A percentile compares a stretch with the other conserved stretches of the same genome.
Evolutionary conservation across 2,329 filamentous ascomycete species (phyloP).

Genomic region (Fragosphaeria purpurea): DNA sequence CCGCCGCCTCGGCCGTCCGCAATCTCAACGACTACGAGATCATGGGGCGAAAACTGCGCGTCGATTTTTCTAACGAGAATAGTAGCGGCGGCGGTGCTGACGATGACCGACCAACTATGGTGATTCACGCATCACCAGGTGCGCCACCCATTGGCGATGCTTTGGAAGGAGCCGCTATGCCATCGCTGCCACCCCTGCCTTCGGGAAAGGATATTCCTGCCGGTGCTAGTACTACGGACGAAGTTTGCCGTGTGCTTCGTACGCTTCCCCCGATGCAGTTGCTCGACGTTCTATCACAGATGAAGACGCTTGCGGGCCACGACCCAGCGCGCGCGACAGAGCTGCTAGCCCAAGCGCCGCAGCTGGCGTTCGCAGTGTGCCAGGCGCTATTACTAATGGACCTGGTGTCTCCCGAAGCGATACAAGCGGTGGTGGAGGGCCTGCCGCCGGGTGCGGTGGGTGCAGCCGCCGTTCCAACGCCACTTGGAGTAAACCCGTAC

Average conservation of each 20-base stretch:
- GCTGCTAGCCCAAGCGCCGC: conserved; percentile 77
- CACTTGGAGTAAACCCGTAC: neutral
- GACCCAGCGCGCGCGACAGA: conserved; percentile 80
- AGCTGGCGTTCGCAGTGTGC: conserved; percentile 90
- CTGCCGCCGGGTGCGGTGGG: too few species aligned
- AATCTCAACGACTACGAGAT: conserved; percentile 94
- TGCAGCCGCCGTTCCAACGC: neutral
- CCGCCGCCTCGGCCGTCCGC: conserved; percentile 84
- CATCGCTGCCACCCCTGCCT: conserved; percentile 65
- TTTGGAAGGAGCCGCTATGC: conserved; percentile 19
- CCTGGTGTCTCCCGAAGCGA: conserved; percentile 74
- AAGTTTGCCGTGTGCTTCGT: conserved; percentile 83
- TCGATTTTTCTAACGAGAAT: conserved; percentile 85
- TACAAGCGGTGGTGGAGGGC: conserved; percentile 59
- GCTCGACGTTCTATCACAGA: conserved; percentile 85
- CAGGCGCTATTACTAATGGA: conserved; percentile 89
- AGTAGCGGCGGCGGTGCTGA: neutral
- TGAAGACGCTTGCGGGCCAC: conserved; percentile 78
- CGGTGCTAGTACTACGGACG: conserved; percentile 75
- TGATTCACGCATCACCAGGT: neutral
- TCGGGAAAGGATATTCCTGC: conserved; percentile 75
- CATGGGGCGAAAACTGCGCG: conserved; percentile 86
- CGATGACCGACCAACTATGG: neutral
- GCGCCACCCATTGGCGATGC: conserved; percentile 10
- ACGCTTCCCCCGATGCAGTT: conserved; percentile 81